phyloP scores from a whole-genome alignment of 1,284 basidiomycete species.

The Peniophora sp. region DNA sequence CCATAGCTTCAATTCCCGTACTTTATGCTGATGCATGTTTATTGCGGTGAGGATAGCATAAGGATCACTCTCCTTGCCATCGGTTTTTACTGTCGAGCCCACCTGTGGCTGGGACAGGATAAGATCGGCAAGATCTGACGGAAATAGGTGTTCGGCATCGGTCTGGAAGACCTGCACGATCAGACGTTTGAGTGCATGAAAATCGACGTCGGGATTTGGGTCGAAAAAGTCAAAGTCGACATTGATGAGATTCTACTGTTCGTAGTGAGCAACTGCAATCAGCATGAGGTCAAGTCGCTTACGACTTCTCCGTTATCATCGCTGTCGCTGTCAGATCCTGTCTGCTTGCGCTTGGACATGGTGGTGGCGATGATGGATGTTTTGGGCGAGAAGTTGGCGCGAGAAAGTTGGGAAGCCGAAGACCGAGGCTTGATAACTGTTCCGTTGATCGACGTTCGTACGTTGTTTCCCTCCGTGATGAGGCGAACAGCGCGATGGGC shows the following conservation, averaged over 20 bases:
- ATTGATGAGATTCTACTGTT: constrained; percentile 57
- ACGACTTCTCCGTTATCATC: constrained; percentile 21
- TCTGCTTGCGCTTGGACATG: constrained; percentile 23
- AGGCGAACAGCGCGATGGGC: too few relatives aligned
- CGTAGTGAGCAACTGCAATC: background rate
- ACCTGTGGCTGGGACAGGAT: constrained; percentile 67
- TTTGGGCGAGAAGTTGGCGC: background rate
- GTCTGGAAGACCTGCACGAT: constrained; percentile 74
- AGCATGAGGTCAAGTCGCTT: constrained; percentile 5
- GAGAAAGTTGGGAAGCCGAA: background rate
- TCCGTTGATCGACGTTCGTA: too few relatives aligned
- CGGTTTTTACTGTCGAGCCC: constrained; percentile 89
- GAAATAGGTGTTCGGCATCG: constrained; percentile 68
- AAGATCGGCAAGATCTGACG: constrained; percentile 71
- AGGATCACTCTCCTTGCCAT: constrained; percentile 84
- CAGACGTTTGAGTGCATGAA: constrained; percentile 78
- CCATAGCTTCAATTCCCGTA: constrained; percentile 26
- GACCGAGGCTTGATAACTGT: background rate
- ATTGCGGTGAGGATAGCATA: constrained; percentile 79
- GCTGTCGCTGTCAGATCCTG: constrained; percentile 11
- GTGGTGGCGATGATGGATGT: constrained; percentile 4
- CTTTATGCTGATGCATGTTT: constrained; percentile 74
- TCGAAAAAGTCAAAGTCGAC: constrained; percentile 93
- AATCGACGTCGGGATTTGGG: constrained; percentile 76
- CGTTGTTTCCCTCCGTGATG: too few relatives aligned